Base-by-base conservation (phyloP, 1,139 yeast species). In the Candida sp. region DNA sequence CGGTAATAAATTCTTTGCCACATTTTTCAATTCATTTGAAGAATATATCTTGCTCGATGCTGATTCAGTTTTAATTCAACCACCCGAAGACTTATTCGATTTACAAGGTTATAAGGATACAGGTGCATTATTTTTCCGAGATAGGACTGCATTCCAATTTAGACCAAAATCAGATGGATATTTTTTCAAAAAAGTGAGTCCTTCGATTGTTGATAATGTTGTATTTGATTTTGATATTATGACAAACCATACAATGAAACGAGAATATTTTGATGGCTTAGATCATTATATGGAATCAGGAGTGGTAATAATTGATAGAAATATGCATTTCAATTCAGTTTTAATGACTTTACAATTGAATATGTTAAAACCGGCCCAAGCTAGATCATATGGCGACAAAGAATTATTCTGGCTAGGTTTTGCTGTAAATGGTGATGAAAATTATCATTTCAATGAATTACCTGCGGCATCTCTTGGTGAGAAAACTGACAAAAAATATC, bases 381-480 rank as follows among this genome's bases (percentile, higher is more conserved):
- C 47, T 5, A 54, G 68, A 46, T 56, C 57, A 12, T 63, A 62
- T 46, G 70, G 70, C 7, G 73, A 66, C 48, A 66, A 66, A 44
- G 73, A 67, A 46, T 47, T 66, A 9, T 65, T 65, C 41, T 67
- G 70, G 68, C 43, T 67, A 9, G 70, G 65, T 12, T 63, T 66
- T 49, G 61, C 63, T 1, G 51, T 56, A 5, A 58, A 58, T 43
- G 73, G 73, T 5, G 70, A 66, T 46, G 70, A 66, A 47, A 50
- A 52, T n/a, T 66, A 52, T 43, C 55, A 55, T 12, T 66, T 66
- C 46, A 66, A 66, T 48, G 49, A 54, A 37, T 51, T 46, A 43
- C 43, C 44, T 33, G 67, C 68, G 6, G 72, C 68, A 6, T 57
- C 71, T 2, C 51, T 66, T 36, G 72, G 72, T 7, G 49, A 45